Base-by-base conservation (phyloP, 306 rosid species). In the Sesbania bispinosa region DNA sequence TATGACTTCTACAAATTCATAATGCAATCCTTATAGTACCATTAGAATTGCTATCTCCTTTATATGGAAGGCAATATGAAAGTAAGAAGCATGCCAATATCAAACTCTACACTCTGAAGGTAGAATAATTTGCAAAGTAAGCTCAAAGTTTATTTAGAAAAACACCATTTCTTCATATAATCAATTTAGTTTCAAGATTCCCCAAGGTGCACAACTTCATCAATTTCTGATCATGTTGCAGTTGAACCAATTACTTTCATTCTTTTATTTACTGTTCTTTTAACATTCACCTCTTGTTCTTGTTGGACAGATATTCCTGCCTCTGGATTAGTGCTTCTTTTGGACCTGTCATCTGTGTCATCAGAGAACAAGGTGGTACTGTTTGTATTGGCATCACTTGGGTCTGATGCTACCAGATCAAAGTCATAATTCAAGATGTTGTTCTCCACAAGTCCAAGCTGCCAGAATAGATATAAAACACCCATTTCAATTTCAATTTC, bases 381-480 rank as follows among this genome's bases (percentile, higher is more conserved):
- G 84, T 85, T 92, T 0, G 99, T 89, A 77, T 89, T 86, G 47
- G 96, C 91, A 74, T 92, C 93, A 67, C 97, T 95, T 29, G 97
- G 97, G 63, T 95, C 99, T 27, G 97, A 95, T 9, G 72, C 88
- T 62, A 85, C 90, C 61, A 78, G 60, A 73, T 95, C 99, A 66
- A 95, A 78, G 39, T 93, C 97, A 71, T 84, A 91, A 79, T 43
- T 88, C 81, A 85, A 71, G 73, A 95, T 75, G 77, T 84, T 95
- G 82, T 95, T 95, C 89, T 95, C 97, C 15, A 80, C 85, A 33
- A 95, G 93, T 64, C 99, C 99, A 86, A 95, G 99, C 99, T 95
- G 97, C 80, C 80, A 85, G 35, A 61, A 78, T 41, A 77, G 55
- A 74, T 24, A 55, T 36, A 69, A 61, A 77, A 62, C 27, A 36